Base-by-base conservation (phyloP, 495 filamentous ascomycete genomes). In the Penicillium coffeae region DNA sequence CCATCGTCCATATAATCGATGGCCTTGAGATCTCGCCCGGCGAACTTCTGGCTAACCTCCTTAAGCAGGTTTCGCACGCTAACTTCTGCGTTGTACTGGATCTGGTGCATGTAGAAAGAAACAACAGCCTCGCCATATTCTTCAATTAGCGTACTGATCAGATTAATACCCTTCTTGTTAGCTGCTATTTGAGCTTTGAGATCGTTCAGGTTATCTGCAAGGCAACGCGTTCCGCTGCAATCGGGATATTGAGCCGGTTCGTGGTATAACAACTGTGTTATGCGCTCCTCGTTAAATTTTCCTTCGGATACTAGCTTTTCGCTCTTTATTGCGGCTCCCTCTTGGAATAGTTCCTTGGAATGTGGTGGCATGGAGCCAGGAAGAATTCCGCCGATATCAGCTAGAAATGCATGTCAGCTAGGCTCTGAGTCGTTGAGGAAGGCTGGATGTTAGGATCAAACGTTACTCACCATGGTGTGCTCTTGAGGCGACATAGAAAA, bases 281-380 rank as follows among this genome's bases (percentile, higher is more conserved):
- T 30, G 4, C 25, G 5, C 25, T 30, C 10, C 25, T 30, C 25
- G 25, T 30, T 10, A 30, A 30, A 30, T 30, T 30, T 30, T 4
- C 25, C 25, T 4, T 30, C 25, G 19, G 79, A 85, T 34, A 97
- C 89, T 1, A 97, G 74, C 68, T 90, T 90, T 65, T 94, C 90
- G 5, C 83, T 85, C 57, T 89, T 86, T 57, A 96, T 89, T 7
- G 87, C 80, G 0, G 90, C 89, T 8, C 92, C 92, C 70, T 97
- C 92, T 68, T 97, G 87, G 65, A 71, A 95, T 0, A 96, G 75
- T 58, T 95, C 88, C 8, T 82, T 80, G 7, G 89, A 94, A 55
- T 92, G 82, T 2, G 93, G 93, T 3, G 92, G 92, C 93, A 98
- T 98, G 34, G 87, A 92, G 7, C 91, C 91, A 1, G 91, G 90